Base-by-base conservation (phyloP, 148 eudicot genomes). In the Dianthus caryophyllus region DNA sequence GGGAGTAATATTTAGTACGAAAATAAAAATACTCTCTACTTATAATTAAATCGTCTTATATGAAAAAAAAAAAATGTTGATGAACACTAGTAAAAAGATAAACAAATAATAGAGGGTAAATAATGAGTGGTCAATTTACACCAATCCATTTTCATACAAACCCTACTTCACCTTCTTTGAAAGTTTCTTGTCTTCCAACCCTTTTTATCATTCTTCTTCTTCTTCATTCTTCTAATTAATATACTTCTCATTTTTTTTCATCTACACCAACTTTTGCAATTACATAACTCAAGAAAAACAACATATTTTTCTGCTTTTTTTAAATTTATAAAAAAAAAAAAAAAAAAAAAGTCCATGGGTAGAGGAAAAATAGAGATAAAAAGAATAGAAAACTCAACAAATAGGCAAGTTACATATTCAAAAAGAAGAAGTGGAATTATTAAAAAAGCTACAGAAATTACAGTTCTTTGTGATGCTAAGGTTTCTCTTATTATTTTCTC, bases 281-380 rank as follows among this genome's bases (percentile, higher is more conserved):
- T 33, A 33, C 7, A 2, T 33, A 2, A 3, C 7, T 33, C 38
- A 33, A 33, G 4, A 33, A 33, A 33, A 33, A 33, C n/a, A n/a
- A n/a, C n/a, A n/a, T n/a, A n/a, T n/a, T n/a, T n/a, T n/a, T n/a
- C n/a, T n/a, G n/a, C n/a, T n/a, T n/a, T n/a, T n/a, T n/a, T n/a
- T n/a, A n/a, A 33, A 7, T 33, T 33, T 11, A 38, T 26, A 27
- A 4, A 21, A 14, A 33, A 39, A 43, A 36, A 46, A 36, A 26
- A 24, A 61, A 17, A 52, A 52, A 29, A 55, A 52, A 31, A 59
- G 43, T 27, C 57, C 7, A 90, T 90, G 97, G 97, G 95, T 53
- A 85, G 97, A 61, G 97, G 95, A 53, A 90, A 90, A 77, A 90
- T 90, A 22, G 97, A 88, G 76, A 90, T 90, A 72, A 90, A 86